Conservation (phyloP, 495 filamentous ascomycete species). For the Oidiodendron maius region DNA sequence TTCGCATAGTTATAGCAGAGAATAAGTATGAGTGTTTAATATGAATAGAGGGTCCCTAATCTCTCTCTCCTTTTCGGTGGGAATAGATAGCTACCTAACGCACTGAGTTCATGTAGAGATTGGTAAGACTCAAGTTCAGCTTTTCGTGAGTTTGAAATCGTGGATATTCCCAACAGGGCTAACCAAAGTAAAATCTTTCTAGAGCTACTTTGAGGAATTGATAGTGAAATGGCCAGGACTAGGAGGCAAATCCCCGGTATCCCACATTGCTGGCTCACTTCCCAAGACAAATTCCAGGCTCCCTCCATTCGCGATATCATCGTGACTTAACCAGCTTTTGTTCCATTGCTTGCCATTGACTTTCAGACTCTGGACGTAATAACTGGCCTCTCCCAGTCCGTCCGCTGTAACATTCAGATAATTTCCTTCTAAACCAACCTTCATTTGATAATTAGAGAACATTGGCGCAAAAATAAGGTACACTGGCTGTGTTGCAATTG, state of each 20-base stretch:
- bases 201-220: no score
- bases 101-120: no score
- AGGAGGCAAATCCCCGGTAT: conserved; percentile 41
- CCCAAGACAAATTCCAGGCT: conserved; percentile 50
- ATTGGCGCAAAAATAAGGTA: conserved; percentile 51
- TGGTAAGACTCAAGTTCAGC: no score
- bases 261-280: conserved; percentile 35
- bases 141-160: no score
- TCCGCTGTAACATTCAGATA: conserved; percentile 9
- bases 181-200: no score
- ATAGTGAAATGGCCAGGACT: conserved; percentile 43
- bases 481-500: conserved; percentile 46
- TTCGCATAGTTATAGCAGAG: no score
- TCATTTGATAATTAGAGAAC: conserved; percentile 45
- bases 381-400: conserved; percentile 33
- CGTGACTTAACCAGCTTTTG: conserved; percentile 47
- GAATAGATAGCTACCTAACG: no score
- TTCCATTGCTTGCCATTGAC: conserved; percentile 44
- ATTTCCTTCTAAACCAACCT: conserved; percentile 27
- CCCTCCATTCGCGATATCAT: conserved; percentile 48
- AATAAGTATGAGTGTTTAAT: no score
- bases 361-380: conserved; percentile 42
- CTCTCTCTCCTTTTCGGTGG: no score
- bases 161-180: no score
- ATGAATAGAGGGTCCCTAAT: no score